Percentiles rank a stretch among this genome's conserved stretches.
phyloP scores from a whole-genome alignment of 2,329 filamentous ascomycete species.

The Ophiostoma quercus region DNA sequence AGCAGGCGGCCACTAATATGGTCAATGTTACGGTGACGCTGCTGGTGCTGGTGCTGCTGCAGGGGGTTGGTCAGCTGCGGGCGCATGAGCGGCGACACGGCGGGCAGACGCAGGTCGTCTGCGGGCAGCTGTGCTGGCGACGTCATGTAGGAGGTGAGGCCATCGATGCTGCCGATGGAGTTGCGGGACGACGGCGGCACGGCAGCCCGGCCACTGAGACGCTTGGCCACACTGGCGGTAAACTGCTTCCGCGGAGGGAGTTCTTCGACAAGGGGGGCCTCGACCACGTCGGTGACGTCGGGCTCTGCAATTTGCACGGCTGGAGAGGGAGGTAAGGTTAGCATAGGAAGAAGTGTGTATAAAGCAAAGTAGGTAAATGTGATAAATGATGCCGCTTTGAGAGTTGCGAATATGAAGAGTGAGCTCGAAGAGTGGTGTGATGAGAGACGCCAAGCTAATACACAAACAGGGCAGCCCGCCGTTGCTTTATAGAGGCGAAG shows the following conservation, averaged over 20 bases:
- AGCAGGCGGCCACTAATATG: constrained; percentile 53
- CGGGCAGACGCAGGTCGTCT: constrained; percentile 26
- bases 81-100: constrained; percentile 20
- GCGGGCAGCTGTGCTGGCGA: constrained; percentile 30
- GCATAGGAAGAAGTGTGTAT: not conserved
- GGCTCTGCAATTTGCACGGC: constrained; percentile 58
- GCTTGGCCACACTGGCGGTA: constrained; percentile 40
- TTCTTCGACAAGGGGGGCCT: constrained; percentile 35
- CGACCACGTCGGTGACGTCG: constrained; percentile 28
- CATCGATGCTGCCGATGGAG: constrained; percentile 41
- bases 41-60: constrained; percentile 37
- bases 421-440: not conserved
- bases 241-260: constrained; percentile 41
- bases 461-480: not conserved
- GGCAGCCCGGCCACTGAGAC: constrained; percentile 42
- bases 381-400: not conserved
- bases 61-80: constrained; percentile 27
- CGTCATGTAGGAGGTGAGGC: constrained; percentile 29
- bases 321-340: constrained; percentile 26
- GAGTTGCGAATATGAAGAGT: not conserved
- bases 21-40: constrained; percentile 36
- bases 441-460: not conserved
- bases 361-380: not conserved
- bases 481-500: not conserved
- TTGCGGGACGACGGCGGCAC: constrained; percentile 39